Evolutionary conservation across 306 rosid species (phyloP).

Genomic region (Phaseolus lunatus): DNA sequence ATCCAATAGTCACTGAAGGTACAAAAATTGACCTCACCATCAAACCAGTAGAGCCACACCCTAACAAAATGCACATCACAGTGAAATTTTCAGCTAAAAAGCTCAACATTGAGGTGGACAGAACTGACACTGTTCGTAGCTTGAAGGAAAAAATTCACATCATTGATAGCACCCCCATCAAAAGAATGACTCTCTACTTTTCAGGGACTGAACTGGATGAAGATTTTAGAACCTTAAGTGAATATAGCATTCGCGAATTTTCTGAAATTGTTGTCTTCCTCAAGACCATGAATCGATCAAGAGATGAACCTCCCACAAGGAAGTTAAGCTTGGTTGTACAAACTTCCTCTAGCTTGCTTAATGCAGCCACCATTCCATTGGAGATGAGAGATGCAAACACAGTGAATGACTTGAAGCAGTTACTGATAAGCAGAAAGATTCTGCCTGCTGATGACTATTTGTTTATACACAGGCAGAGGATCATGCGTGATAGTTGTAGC

Average conservation of each 20-base stretch:
- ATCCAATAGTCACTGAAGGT: conserved; percentile 76
- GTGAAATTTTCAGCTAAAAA: conserved; percentile 63
- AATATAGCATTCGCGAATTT: conserved; percentile 65
- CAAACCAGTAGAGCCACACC: conserved; percentile 45
- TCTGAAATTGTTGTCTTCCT: conserved; percentile 70
- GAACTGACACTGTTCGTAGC: conserved; percentile 71
- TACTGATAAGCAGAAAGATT: conserved; percentile 61
- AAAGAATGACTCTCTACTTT: conserved; percentile 67
- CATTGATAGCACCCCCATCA: conserved; percentile 65
- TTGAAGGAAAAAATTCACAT: conserved; percentile 85
- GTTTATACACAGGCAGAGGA: conserved; percentile 90
- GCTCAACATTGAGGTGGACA: conserved; percentile 68
- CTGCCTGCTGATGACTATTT: conserved; percentile 76
- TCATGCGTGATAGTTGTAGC: conserved; percentile 80
- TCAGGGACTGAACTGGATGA: conserved; percentile 68
- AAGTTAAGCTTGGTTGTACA: conserved; percentile 66
- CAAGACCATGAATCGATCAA: conserved; percentile 55
- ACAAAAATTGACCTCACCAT: conserved; percentile 76
- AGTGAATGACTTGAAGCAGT: conserved; percentile 64
- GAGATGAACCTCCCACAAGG: conserved; percentile 59
- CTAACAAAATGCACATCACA: conserved; percentile 57
- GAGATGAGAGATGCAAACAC: conserved; percentile 72
- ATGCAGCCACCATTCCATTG: conserved; percentile 76
- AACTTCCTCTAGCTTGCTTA: conserved; percentile 82
- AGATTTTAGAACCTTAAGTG: conserved; percentile 65